Conservation (phyloP, 225 moss, liverwort and hornwort species). For the Physcomitrellopsis africana region DNA sequence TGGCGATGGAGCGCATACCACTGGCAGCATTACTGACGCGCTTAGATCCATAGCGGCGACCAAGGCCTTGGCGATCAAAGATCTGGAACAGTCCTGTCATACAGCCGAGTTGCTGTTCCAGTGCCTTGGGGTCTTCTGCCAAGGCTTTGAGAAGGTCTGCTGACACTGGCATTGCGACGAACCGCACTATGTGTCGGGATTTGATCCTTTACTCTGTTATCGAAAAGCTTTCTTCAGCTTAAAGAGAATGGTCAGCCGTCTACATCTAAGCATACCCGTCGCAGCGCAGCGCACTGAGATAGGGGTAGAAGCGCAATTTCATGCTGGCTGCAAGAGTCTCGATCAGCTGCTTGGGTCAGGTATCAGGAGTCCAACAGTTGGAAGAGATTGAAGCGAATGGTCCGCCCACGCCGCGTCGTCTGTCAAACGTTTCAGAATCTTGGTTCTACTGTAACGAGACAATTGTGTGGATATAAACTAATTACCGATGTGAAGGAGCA, state of each 20-base stretch:
- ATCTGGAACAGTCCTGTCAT: slow-evolving; percentile 78
- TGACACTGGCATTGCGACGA: slow-evolving; percentile 60
- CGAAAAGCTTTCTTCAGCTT: slow-evolving; percentile 20
- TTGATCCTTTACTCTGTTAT: slow-evolving; percentile 1
- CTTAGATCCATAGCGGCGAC: slow-evolving; percentile 67
- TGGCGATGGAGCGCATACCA: slow-evolving; percentile 25
- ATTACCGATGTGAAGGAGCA: too few relatives aligned
- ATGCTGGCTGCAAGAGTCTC: too few relatives aligned
- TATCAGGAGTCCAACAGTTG: too few relatives aligned
- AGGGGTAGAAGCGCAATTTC: too few relatives aligned
- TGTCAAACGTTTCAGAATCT: too few relatives aligned
- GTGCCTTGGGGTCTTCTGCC: slow-evolving; percentile 60
- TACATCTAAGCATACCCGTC: not conserved
- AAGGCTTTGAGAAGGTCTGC: slow-evolving; percentile 67
- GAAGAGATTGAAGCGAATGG: too few relatives aligned
- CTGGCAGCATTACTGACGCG: slow-evolving; percentile 61
- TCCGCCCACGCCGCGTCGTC: too few relatives aligned
- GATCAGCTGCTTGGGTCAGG: too few relatives aligned
- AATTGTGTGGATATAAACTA: too few relatives aligned
- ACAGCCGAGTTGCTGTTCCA: slow-evolving; percentile 71
- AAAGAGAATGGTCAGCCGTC: slow-evolving; percentile 12
- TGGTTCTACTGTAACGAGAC: too few relatives aligned
- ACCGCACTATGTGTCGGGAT: not conserved
- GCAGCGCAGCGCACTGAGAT: not conserved
- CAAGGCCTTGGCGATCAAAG: slow-evolving; percentile 63